Conservation (phyloP, 1,284 basidiomycete species). For the Entoloma clypeatum region DNA sequence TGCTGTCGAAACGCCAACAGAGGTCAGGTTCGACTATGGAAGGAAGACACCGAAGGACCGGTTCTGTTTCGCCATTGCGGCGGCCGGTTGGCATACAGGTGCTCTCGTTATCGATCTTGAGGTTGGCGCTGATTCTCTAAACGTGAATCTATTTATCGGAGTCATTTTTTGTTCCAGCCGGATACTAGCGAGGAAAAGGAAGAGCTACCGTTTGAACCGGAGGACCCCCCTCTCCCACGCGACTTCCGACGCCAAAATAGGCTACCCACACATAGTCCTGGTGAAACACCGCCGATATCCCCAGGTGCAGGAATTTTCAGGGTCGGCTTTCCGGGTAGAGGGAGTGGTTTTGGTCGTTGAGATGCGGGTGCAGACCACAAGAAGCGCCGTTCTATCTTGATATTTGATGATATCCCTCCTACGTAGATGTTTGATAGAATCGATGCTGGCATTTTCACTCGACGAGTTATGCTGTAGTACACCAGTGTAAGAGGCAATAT, state of each 20-base stretch:
- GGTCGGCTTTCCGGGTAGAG: slow-evolving; percentile 34
- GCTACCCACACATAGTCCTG: slow-evolving; percentile 15
- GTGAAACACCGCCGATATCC: slow-evolving; percentile 24
- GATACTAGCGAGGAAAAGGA: slow-evolving; percentile 13
- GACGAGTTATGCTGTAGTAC: too few species aligned
- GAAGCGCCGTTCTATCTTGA: too few species aligned
- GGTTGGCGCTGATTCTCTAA: slow-evolving; percentile 23
- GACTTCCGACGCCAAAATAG: slow-evolving; percentile 5
- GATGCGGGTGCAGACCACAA: neutral
- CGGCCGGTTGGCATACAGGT: slow-evolving; percentile 86
- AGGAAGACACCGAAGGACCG: slow-evolving; percentile 46
- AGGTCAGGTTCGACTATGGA: slow-evolving; percentile 66
- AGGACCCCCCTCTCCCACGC: slow-evolving; percentile 13
- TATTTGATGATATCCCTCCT: too few species aligned
- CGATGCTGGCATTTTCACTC: too few species aligned
- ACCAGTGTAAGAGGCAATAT: too few species aligned
- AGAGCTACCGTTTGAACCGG: slow-evolving; percentile 11
- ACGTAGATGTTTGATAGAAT: too few species aligned
- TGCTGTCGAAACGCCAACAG: slow-evolving; percentile 54
- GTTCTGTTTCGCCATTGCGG: slow-evolving; percentile 77
- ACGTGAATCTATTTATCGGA: slow-evolving; percentile 6
- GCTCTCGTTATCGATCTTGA: slow-evolving; percentile 80
- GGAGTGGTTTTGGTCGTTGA: slow-evolving; percentile 17
- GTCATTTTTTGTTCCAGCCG: slow-evolving; percentile 16
- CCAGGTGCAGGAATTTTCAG: slow-evolving; percentile 30